phyloP scores from a whole-genome alignment of 1,139 yeast species.

The Pichia sp. region DNA sequence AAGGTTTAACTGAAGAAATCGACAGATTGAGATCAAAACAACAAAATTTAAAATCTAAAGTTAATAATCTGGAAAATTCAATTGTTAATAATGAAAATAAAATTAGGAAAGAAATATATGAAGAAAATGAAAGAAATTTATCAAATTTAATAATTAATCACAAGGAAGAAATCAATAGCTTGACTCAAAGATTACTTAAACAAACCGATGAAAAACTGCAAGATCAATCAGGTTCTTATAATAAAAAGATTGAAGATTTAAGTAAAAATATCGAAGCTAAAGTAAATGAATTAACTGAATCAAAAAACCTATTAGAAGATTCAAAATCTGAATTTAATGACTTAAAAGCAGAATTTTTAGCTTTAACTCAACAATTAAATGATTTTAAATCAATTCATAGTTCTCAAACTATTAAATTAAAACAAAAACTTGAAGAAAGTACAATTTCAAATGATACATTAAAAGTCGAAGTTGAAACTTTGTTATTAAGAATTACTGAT shows the following conservation, averaged over 20 bases:
- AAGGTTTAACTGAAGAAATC: conserved; percentile 17
- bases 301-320: not conserved
- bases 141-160: conserved; percentile 16
- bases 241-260: conserved; percentile 11
- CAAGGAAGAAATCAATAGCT: conserved; percentile 16
- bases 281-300: not conserved
- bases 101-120: conserved; percentile 20
- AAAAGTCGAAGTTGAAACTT: not conserved
- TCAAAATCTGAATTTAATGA: conserved; percentile 5
- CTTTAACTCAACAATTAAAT: not conserved
- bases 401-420: not conserved
- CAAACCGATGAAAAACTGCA: conserved; percentile 19
- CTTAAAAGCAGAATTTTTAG: conserved; percentile 5
- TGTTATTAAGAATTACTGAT: not conserved
- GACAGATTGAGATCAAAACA: conserved; percentile 19
- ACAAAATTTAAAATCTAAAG: conserved; percentile 16
- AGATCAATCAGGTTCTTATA: conserved; percentile 19
- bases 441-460: not conserved
- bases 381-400: not conserved
- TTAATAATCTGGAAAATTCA: conserved; percentile 18
- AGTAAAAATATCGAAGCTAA: conserved; percentile 5
- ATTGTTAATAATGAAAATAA: conserved; percentile 19
- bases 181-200: conserved; percentile 10
- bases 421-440: not conserved
- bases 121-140: conserved; percentile 20